Evolutionary conservation across 768 basidiomycete genomes (phyloP).

Genomic region (Trametes cinnabarina): DNA sequence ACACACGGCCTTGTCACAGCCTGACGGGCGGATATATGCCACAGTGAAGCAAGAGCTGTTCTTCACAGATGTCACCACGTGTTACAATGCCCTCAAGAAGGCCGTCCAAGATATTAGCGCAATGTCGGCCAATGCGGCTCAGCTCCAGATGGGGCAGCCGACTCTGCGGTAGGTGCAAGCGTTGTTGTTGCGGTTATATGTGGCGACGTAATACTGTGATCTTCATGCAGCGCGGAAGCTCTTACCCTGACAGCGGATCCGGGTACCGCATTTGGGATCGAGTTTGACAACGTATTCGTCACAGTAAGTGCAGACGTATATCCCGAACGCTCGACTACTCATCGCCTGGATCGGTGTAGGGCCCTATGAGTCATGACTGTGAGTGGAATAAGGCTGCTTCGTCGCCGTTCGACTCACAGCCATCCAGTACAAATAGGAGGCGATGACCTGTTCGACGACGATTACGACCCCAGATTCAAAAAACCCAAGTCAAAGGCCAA

Average conservation of each 20-base stretch:
- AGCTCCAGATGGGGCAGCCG: constrained; percentile 71
- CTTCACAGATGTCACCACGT: constrained; percentile 73
- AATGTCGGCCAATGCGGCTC: constrained; percentile 41
- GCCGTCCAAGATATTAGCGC: constrained; percentile 65
- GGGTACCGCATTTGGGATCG: constrained; percentile 45
- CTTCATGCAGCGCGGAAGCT: constrained; percentile 35
- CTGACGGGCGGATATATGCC: neutral
- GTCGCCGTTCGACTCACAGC: no score
- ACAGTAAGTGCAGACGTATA: constrained; percentile 37
- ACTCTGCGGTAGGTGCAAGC: constrained; percentile 52
- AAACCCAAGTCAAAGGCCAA: constrained; percentile 23
- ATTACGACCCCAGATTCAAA: constrained; percentile 44
- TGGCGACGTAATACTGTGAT: no score
- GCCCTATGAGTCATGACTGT: constrained; percentile 1
- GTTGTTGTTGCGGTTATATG: no score
- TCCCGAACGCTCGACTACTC: neutral
- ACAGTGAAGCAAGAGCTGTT: constrained; percentile 85
- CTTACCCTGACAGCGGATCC: constrained; percentile 48
- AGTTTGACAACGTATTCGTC: constrained; percentile 64
- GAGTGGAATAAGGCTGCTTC: neutral
- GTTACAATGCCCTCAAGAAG: constrained; percentile 76
- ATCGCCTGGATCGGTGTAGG: constrained; percentile 3
- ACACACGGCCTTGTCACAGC: neutral
- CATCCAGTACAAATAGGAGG: neutral
- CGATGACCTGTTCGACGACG: constrained; percentile 43